Conservation (phyloP, 2,329 filamentous ascomycete genomes). For the Neopestalotiopsis sp. region DNA sequence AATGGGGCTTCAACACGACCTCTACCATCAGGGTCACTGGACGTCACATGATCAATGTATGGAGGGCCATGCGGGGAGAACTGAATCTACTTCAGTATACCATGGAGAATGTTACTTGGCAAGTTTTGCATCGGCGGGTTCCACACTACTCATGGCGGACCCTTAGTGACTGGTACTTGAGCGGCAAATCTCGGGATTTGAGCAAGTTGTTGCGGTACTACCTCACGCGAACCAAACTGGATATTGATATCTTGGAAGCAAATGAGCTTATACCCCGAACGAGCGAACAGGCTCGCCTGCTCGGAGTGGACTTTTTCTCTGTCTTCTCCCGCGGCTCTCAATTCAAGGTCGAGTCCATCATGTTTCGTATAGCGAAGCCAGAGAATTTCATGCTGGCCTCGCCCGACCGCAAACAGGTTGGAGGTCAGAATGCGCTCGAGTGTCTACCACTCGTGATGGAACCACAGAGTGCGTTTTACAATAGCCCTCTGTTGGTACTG, state of each 20-base stretch:
- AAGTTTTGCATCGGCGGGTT: slow-evolving; percentile 83
- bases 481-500: slow-evolving; percentile 83
- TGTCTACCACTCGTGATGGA: slow-evolving; percentile 97
- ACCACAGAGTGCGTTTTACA: slow-evolving; percentile 93
- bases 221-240: slow-evolving; percentile 73
- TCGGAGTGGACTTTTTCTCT: slow-evolving; percentile 96
- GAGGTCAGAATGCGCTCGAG: slow-evolving; percentile 90
- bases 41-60: slow-evolving; percentile 95
- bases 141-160: slow-evolving; percentile 84
- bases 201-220: slow-evolving; percentile 81
- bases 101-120: slow-evolving; percentile 94
- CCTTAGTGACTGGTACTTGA: slow-evolving; percentile 82
- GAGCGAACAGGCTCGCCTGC: slow-evolving; percentile 89
- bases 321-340: slow-evolving; percentile 95
- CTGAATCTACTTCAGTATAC: slow-evolving; percentile 92
- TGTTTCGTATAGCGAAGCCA: slow-evolving; percentile 98
- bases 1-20: slow-evolving; percentile 93
- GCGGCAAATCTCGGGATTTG: slow-evolving; percentile 70
- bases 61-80: slow-evolving; percentile 94
- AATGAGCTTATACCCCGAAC: slow-evolving; percentile 90
- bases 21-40: slow-evolving; percentile 93
- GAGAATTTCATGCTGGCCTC: slow-evolving; percentile 93
- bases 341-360: slow-evolving; percentile 98
- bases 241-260: slow-evolving; percentile 88
- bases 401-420: slow-evolving; percentile 89